Base-by-base conservation (phyloP, 2,329 filamentous ascomycete species). In the Alternaria ventricosa region DNA sequence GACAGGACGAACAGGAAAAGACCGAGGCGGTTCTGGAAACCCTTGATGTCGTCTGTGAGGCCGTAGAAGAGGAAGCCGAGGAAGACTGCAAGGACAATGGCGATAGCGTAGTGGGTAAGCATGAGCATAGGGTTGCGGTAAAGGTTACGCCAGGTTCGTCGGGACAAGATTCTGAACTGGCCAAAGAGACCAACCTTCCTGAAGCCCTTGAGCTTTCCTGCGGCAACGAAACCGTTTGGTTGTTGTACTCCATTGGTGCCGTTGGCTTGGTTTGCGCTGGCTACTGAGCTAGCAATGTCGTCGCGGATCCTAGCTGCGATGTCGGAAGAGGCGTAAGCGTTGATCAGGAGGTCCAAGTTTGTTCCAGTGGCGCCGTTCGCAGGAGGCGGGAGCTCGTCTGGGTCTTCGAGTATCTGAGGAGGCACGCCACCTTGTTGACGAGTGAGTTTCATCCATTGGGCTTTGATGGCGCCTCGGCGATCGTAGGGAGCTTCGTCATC, bases 61-160 rank as follows among this genome's bases (percentile, higher is more conserved):
- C 95, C 96, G 73, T 98, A 99, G 84, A 98, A 99, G 12, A 99
- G 87, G 80, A 92, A 98, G 4, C 96, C 96, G 2, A 95, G 94
- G 61, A 99, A 91, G 6, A 98, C 95, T 2, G 94, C 96, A 6
- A 99, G 87, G 0, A 98, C 83, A 64, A 99, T 98, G 8, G 96
- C 94, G 70, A 97, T 98, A 41, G 96, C 96, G 77, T 98, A 99
- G 81, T 99, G 96, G 0, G 94, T 97, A 61, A 99, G 87, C 96
- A 99, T 99, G 63, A 99, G 84, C 88, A 98, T 94, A 1, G 96
- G 96, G 79, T 99, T 97, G 61, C 96, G 90, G 83, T 99, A 98
- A 7, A 99, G 86, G 76, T 99, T 99, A 76, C 92, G 94, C 95
- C 95, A 99, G 0, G 96, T 99, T 49, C 96, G 89, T 73, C 90